A percentile compares a stretch with the other conserved stretches of the same genome.
These are phyloP conservation scores for Venturia effusa DNA, from an alignment of 2,329 filamentous ascomycete species.

Conservation along the genomic window DNA sequence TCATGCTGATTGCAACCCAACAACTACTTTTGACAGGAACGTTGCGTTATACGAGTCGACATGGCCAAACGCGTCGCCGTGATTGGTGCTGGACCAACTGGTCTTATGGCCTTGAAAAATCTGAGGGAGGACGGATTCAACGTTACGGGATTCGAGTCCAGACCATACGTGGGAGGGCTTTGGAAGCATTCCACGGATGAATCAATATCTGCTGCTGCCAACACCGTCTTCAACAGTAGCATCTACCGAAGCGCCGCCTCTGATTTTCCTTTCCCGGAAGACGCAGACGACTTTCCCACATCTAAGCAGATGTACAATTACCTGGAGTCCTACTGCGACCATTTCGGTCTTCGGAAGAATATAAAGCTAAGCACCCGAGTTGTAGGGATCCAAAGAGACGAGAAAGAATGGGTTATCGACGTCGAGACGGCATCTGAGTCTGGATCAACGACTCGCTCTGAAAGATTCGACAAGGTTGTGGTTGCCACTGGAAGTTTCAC, in stretches of 20 bases:
- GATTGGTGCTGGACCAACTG: slow-evolving; percentile 8
- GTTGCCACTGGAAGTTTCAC: slow-evolving; percentile 26
- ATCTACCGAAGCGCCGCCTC: slow-evolving; percentile 31
- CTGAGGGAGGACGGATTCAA: slow-evolving; percentile 34
- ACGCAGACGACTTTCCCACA: slow-evolving; percentile 20
- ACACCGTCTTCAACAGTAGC: slow-evolving; percentile 25
- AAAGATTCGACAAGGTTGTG: slow-evolving; percentile 27
- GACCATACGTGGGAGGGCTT: slow-evolving; percentile 32
- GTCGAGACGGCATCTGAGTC: slow-evolving; percentile 14
- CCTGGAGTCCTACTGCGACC: slow-evolving; percentile 30
- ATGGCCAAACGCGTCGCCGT: slow-evolving; percentile 11
- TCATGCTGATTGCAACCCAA: neutral
- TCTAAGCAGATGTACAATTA: slow-evolving; percentile 26
- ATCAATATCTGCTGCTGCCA: slow-evolving; percentile 16
- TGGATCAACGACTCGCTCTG: slow-evolving; percentile 15
- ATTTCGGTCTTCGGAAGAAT: slow-evolving; percentile 27
- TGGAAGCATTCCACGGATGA: slow-evolving; percentile 32
- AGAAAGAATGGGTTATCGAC: slow-evolving; percentile 25
- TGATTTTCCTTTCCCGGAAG: slow-evolving; percentile 33
- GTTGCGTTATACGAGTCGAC: neutral
- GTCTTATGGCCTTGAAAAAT: slow-evolving; percentile 22
- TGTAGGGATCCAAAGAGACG: slow-evolving; percentile 19
- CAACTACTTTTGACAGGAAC: neutral
- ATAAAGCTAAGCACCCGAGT: slow-evolving; percentile 25
- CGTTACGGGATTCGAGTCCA: slow-evolving; percentile 30